These are phyloP conservation scores for Phytophthora pini DNA, from an alignment of 352 stramenopile species.

Conservation along the genomic window DNA sequence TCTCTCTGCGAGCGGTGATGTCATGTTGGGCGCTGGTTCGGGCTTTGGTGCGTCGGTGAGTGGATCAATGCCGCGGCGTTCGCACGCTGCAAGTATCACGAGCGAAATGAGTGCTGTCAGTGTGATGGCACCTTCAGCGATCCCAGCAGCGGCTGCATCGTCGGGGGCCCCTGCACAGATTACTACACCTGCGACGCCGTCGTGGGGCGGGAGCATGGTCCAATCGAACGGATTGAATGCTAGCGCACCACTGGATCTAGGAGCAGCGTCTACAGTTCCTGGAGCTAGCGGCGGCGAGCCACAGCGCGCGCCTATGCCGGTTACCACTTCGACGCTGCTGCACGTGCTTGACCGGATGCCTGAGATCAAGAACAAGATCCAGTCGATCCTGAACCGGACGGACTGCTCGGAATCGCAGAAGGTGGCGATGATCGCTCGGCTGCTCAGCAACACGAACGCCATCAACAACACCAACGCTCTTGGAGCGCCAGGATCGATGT, in stretches of 20 bases:
- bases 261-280: neutral
- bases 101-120: constrained; percentile 33
- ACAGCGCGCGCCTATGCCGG: constrained; percentile 53
- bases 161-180: constrained; percentile 8
- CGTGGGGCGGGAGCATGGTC: constrained; percentile 41
- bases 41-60: constrained; percentile 47
- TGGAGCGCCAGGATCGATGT: neutral
- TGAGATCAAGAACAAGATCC: constrained; percentile 92
- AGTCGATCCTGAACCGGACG: constrained; percentile 83
- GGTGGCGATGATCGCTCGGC: constrained; percentile 85
- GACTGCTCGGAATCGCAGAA: constrained; percentile 91
- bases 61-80: constrained; percentile 45
- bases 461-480: constrained; percentile 59
- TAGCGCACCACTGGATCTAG: constrained; percentile 24
- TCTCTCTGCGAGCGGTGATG: constrained; percentile 55
- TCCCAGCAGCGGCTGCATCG: constrained; percentile 10
- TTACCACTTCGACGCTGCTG: constrained; percentile 81
- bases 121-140: constrained; percentile 16
- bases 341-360: constrained; percentile 88
- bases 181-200: constrained; percentile 21
- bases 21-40: constrained; percentile 57
- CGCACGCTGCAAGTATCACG: constrained; percentile 43
- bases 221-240: constrained; percentile 32
- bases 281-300: constrained; percentile 10
- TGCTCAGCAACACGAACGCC: constrained; percentile 87